These are phyloP conservation scores for Purshia tridentata DNA, from an alignment of 306 rosid genomes.

Conservation along the genomic window DNA sequence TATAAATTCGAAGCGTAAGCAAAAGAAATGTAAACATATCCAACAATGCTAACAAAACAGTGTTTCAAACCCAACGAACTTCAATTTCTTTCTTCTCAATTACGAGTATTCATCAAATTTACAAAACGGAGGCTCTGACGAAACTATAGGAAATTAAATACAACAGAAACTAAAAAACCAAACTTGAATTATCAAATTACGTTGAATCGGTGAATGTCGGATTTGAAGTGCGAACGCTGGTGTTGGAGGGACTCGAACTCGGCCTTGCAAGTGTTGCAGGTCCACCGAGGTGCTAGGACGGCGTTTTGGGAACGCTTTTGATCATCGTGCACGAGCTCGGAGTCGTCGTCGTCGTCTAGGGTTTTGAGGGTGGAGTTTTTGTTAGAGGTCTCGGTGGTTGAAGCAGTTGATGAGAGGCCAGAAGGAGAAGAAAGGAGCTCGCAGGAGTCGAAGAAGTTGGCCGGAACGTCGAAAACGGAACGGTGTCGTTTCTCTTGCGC, in stretches of 20 bases:
- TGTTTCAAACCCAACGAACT: not conserved
- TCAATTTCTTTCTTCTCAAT: not conserved
- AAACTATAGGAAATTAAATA: not conserved
- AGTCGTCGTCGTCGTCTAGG: slow-evolving; percentile 19
- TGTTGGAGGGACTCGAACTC: slow-evolving; percentile 86
- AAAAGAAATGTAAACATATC: not conserved
- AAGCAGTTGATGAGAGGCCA: slow-evolving; percentile 26
- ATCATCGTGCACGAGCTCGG: slow-evolving; percentile 23
- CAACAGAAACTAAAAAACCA: not conserved
- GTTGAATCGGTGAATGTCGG: slow-evolving; percentile 94
- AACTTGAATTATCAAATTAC: slow-evolving; percentile 32
- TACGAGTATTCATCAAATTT: not conserved
- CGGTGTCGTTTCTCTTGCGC: slow-evolving; percentile 56
- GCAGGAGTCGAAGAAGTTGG: slow-evolving; percentile 59
- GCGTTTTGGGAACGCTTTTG: slow-evolving; percentile 33
- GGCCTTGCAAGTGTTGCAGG: slow-evolving; percentile 84
- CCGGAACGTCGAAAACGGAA: slow-evolving; percentile 61
- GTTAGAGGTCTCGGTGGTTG: slow-evolving; percentile 33
- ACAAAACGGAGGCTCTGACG: not conserved
- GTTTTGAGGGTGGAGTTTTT: slow-evolving; percentile 26
- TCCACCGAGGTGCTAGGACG: slow-evolving; percentile 48
- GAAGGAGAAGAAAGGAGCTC: slow-evolving; percentile 59
- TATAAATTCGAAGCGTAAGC: not conserved
- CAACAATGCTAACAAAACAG: not conserved
- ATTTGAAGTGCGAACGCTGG: slow-evolving; percentile 95